These are phyloP conservation scores for Hemileia vastatrix DNA, from an alignment of 1,284 basidiomycete species.

Conservation along the genomic window DNA sequence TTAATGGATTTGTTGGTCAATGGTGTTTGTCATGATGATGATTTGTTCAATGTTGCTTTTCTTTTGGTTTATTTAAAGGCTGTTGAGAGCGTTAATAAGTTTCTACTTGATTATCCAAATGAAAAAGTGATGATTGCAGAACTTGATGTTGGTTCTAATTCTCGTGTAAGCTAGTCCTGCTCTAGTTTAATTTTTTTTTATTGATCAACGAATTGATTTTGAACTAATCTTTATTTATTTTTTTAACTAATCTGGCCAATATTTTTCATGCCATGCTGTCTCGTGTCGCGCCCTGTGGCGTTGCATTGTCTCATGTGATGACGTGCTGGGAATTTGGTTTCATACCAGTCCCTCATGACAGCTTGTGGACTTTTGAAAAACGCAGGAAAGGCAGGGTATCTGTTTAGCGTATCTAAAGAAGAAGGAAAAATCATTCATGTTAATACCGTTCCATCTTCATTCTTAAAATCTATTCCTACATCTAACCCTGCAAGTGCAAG, in stretches of 20 bases:
- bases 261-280: neutral
- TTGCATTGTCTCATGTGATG: neutral
- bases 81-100: conserved; percentile 17
- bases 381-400: conserved; percentile 75
- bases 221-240: neutral
- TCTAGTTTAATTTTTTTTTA: neutral
- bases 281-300: no score
- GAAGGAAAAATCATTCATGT: conserved; percentile 67
- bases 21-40: neutral
- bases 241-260: neutral
- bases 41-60: neutral
- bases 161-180: conserved; percentile 5
- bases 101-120: conserved; percentile 13
- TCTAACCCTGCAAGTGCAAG: no score
- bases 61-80: neutral
- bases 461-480: no score
- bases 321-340: conserved; percentile 62
- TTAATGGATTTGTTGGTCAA: neutral
- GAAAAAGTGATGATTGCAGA: conserved; percentile 5
- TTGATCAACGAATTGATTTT: neutral
- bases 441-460: conserved; percentile 66
- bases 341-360: conserved; percentile 54
- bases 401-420: conserved; percentile 67
- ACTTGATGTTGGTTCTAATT: conserved; percentile 19
- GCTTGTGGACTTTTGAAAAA: conserved; percentile 48